Evolutionary conservation across 805 yeast genomes (phyloP).

Genomic region (Pichia exigua): DNA sequence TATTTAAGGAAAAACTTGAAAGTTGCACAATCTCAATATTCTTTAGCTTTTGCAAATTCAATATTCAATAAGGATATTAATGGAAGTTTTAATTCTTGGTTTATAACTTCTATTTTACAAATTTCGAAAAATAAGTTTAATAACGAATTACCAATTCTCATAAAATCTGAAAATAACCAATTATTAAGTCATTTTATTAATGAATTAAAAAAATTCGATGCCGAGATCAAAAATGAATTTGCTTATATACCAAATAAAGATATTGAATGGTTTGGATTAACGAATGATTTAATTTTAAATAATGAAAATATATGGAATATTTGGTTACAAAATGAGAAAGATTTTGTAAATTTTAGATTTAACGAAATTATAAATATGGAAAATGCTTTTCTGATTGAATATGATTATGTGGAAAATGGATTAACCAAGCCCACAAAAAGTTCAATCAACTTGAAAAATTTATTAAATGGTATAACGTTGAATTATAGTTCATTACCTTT

Average conservation of each 20-base stretch:
- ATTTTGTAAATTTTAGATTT: slow-evolving; percentile 43
- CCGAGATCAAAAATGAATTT: slow-evolving; percentile 31
- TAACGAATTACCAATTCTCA: slow-evolving; percentile 10
- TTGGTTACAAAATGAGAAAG: slow-evolving; percentile 50
- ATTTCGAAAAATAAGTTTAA: slow-evolving; percentile 39
- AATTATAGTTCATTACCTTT: slow-evolving; percentile 46
- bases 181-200: slow-evolving; percentile 50
- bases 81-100: slow-evolving; percentile 26
- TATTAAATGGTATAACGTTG: slow-evolving; percentile 48
- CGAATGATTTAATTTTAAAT: slow-evolving; percentile 23
- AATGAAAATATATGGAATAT: slow-evolving; percentile 27
- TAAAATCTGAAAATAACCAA: slow-evolving; percentile 31
- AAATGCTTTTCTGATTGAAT: slow-evolving; percentile 51
- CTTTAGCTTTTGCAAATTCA: slow-evolving; percentile 12
- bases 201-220: slow-evolving; percentile 55
- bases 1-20: slow-evolving; percentile 27
- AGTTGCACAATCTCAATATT: slow-evolving; percentile 22
- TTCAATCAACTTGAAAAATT: slow-evolving; percentile 46
- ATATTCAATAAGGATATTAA: slow-evolving; percentile 5
- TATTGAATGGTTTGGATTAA: slow-evolving; percentile 22
- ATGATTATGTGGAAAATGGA: slow-evolving; percentile 38
- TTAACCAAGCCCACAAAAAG: slow-evolving; percentile 56
- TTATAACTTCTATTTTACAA: slow-evolving; percentile 39
- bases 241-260: slow-evolving; percentile 26
- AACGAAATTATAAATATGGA: slow-evolving; percentile 40